phyloP scores from a whole-genome alignment of 352 stramenopile species.

The Thraustochytrium striatum region DNA sequence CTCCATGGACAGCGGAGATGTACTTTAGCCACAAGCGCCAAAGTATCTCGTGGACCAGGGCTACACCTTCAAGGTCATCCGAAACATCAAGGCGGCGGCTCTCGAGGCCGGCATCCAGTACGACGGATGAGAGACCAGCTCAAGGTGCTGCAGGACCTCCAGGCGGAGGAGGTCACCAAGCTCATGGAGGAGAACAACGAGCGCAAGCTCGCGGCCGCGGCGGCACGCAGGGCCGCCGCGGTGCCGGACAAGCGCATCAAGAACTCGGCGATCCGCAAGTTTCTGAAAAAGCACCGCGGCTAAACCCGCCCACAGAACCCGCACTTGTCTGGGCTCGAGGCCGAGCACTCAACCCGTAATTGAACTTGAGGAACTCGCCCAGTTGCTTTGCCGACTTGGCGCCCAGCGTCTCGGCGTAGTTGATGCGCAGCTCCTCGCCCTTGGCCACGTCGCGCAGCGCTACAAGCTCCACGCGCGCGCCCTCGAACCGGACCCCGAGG shows the following conservation, averaged over 20 bases:
- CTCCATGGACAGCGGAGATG: slow-evolving; percentile 99
- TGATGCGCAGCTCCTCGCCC: background rate
- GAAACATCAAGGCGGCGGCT: slow-evolving; percentile 51
- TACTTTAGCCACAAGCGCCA: slow-evolving; percentile 98
- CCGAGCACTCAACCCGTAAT: too few species aligned
- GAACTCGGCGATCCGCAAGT: too few species aligned
- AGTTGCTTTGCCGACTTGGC: too few species aligned
- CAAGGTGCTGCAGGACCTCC: slow-evolving; percentile 3
- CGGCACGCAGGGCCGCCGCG: too few species aligned
- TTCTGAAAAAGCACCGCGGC: too few species aligned
- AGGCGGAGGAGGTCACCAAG: slow-evolving; percentile 36
- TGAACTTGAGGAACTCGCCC: too few species aligned
- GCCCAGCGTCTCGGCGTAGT: slow-evolving; percentile 5
- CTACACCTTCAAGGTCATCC: slow-evolving; percentile 99
- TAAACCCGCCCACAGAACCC: too few species aligned
- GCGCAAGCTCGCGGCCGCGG: too few species aligned
- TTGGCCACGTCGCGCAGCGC: background rate
- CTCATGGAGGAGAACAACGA: slow-evolving; percentile 25
- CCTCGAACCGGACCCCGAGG: too few species aligned
- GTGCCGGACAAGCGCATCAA: too few species aligned
- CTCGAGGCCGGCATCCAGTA: slow-evolving; percentile 23
- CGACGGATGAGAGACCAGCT: slow-evolving; percentile 24
- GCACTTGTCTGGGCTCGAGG: too few species aligned
- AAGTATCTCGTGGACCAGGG: slow-evolving; percentile 99
- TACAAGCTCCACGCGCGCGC: too few species aligned